phyloP scores from a whole-genome alignment of 164 flowering plant species.

The Chimonanthus salicifolius region DNA sequence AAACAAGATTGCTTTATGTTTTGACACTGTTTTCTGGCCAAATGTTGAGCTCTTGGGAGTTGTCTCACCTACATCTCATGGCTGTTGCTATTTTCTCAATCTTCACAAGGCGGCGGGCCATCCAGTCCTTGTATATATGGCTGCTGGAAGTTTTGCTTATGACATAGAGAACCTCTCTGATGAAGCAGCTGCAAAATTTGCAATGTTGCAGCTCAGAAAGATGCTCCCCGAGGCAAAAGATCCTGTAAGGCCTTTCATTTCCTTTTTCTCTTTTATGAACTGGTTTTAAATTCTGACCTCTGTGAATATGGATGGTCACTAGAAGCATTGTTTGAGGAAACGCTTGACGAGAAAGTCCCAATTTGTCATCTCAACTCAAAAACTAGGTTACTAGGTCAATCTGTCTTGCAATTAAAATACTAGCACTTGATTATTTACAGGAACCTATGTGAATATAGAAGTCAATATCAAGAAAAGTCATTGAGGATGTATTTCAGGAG shows the following conservation, averaged over 20 bases:
- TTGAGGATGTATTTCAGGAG: too few species aligned
- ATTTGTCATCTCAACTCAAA: not conserved
- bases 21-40: slow-evolving; percentile 82
- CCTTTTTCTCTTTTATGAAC: not conserved
- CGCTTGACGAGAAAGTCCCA: not conserved
- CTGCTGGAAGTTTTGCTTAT: slow-evolving; percentile 78
- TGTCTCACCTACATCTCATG: slow-evolving; percentile 73
- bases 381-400: not conserved
- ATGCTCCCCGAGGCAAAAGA: slow-evolving; percentile 75
- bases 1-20: slow-evolving; percentile 77
- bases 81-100: slow-evolving; percentile 90
- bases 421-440: too few species aligned
- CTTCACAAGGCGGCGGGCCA: slow-evolving; percentile 92
- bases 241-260: slow-evolving; percentile 48
- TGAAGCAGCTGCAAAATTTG: slow-evolving; percentile 57
- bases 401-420: not conserved
- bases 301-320: not conserved
- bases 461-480: too few species aligned
- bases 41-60: slow-evolving; percentile 71
- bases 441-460: too few species aligned
- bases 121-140: slow-evolving; percentile 91
- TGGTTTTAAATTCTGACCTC: not conserved
- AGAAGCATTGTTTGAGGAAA: not conserved
- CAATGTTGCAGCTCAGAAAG: slow-evolving; percentile 76
- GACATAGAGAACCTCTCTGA: slow-evolving; percentile 81